Conservation (phyloP, 352 stramenopile genomes). For the Globisporangium orthogonon region DNA sequence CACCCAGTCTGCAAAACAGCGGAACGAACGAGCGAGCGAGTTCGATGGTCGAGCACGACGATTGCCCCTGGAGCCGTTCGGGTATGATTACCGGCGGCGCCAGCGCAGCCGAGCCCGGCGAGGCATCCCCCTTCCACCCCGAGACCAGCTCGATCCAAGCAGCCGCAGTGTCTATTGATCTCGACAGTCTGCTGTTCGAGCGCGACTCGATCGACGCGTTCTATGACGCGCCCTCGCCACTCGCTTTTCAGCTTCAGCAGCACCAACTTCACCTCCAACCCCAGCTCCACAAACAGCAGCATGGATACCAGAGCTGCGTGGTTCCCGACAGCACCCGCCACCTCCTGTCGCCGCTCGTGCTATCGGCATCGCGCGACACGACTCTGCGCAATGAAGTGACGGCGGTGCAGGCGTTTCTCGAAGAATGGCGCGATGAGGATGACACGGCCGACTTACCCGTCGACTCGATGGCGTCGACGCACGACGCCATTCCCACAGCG, state of each 20-base stretch:
- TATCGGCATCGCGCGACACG: neutral
- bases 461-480: neutral
- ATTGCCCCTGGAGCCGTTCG: too few relatives aligned
- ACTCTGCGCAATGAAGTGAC: slow-evolving; percentile 1
- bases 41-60: too few relatives aligned
- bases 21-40: too few relatives aligned
- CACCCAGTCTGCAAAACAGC: too few relatives aligned
- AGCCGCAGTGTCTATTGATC: neutral
- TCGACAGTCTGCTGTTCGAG: slow-evolving; percentile 6
- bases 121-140: neutral
- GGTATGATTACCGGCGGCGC: too few relatives aligned
- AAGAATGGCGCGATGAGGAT: slow-evolving; percentile 8
- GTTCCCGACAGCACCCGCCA: neutral
- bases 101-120: too few relatives aligned
- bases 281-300: neutral
- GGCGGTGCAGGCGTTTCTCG: slow-evolving; percentile 5
- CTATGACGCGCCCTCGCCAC: neutral
- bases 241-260: neutral
- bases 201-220: slow-evolving; percentile 9
- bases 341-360: neutral
- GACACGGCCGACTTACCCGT: neutral
- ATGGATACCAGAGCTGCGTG: too few relatives aligned
- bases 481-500: too few relatives aligned
- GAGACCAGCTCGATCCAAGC: too few relatives aligned
- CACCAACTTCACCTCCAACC: neutral